Evolutionary conservation across 202 grass and related monocot genomes (phyloP), one percentile per base, ranked within the genome.

Genomic region (Saccharum hybrid): DNA sequence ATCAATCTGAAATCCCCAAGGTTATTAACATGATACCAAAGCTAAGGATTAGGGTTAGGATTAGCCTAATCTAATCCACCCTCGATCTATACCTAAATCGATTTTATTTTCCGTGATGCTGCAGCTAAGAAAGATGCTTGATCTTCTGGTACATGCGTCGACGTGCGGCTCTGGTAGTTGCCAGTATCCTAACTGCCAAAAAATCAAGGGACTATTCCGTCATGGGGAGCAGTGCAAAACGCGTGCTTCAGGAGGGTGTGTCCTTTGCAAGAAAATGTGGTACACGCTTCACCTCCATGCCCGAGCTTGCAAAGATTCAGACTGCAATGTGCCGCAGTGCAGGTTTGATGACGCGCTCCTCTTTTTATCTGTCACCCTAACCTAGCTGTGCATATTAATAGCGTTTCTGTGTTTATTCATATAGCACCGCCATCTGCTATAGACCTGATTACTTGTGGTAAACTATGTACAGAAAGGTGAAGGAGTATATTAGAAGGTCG

Each of bases 221-320:
- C 96, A 99, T 84, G n/a, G 91, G 48, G 86, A 88, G 64, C 88
- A 96, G 30, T 99, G 96, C 88, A 81, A 83, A 84, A 71, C 69
- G 21, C 96, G 93, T 40, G 91, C 91, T 78, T 92, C 93, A 57
- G 96, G 96, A 84, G 91, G 96, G 96, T 85, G 96, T 85, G 79
- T 74, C 59, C 68, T 94, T 43, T 99, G 96, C 57, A 99, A 96
- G 86, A 99, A 88, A 86, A 99, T 99, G 88, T 99, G 96, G 96
- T 94, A 99, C 85, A 93, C 94, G 64, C 93, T 99, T 68, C 89
- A 94, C 52, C 71, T 99, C 43, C 96, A 99, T 88, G 85, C 93
- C 37, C 91, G 88, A 77, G 93, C 93, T 83, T 99, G 96, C 76
- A 99, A 91, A 88, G 93, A 96, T 76, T 90, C 96, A 57, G 89